Base-by-base conservation (phyloP, 2,329 filamentous ascomycete genomes). In the Nemania serpens region DNA sequence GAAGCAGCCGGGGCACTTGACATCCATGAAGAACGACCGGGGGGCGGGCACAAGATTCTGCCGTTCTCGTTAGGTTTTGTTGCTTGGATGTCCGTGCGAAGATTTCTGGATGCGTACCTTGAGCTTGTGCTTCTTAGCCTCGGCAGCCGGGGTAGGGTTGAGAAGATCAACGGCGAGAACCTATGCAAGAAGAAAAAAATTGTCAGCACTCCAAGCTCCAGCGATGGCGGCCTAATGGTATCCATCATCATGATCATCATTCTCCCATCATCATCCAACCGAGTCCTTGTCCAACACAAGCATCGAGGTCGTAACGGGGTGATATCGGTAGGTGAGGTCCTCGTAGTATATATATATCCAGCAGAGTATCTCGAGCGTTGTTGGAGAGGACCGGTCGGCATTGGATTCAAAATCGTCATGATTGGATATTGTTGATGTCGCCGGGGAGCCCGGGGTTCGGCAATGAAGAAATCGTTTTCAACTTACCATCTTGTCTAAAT, bases 1-100 rank as follows among this genome's bases (percentile, higher is more conserved):
- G 90, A 98, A 99, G 91, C 95, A 99, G 77, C 95, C 95, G 80
- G 95, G 95, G 91, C 95, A 99, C 91, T 99, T 99, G 87, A 99
- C 95, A 81, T 99, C 95, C 95, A 99, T 99, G 91, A 99, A 99
- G 91, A 98, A 99, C 73, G 94, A 98, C 81, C 95, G 92, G 76
- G 95, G 95, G 71, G 88, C 90, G 76, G 95, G 95, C 79, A 99
- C 95, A 76, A 99, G 91, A 73, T 87, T 93, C 93, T 96, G 72
- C 56, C 15, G 59, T 66, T 62, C 67, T 69, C 46, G 62, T 71
- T 65, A 69, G 62, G 48, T 45, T n/a, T 34, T 47, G 63, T 5
- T 22, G 50, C 41, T 29, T 47, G 15, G 5, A 4, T 29, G 17
- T 2, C 33, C 2, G 17, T 36, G 29, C 4, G 41, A 41, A 11